phyloP scores from a whole-genome alignment of 2,329 filamentous ascomycete genomes.

The Beauveria varroae region DNA sequence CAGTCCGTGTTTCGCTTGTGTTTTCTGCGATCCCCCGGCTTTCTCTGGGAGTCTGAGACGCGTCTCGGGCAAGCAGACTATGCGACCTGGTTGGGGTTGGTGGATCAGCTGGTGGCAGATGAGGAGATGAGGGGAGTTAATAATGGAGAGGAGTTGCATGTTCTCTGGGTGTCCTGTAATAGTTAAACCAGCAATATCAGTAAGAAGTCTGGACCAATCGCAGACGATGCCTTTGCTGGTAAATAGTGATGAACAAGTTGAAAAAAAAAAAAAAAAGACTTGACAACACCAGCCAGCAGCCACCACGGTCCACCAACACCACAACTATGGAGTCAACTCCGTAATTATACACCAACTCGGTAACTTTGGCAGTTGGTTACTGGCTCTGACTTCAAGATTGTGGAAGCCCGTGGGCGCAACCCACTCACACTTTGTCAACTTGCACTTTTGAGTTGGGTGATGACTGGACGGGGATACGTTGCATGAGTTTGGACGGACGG shows the following conservation, averaged over 20 bases:
- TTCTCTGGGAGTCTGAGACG: neutral
- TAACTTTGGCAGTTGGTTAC: neutral
- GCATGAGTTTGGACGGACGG: neutral
- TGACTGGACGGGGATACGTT: neutral
- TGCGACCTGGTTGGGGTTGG: neutral
- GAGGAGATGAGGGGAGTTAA: neutral
- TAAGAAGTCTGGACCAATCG: neutral
- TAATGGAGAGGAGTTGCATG: neutral
- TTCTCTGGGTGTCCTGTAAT: neutral
- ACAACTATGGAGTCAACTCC: constrained; percentile 4
- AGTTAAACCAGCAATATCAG: too few relatives aligned
- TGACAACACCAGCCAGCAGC: neutral
- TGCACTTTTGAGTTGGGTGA: neutral
- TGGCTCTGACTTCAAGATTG: neutral
- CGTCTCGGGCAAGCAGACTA: neutral
- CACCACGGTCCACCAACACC: constrained; percentile 1
- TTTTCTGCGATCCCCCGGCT: neutral
- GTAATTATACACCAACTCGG: neutral
- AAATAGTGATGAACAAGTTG: neutral
- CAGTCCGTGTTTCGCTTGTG: constrained; percentile 7
- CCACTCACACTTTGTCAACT: neutral
- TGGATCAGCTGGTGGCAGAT: neutral
- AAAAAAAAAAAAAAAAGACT: too few relatives aligned
- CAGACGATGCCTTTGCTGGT: neutral
- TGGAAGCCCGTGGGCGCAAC: neutral